Conservation (phyloP, 108 stramenopile genomes). For the Pseudonitzschia pungens region DNA sequence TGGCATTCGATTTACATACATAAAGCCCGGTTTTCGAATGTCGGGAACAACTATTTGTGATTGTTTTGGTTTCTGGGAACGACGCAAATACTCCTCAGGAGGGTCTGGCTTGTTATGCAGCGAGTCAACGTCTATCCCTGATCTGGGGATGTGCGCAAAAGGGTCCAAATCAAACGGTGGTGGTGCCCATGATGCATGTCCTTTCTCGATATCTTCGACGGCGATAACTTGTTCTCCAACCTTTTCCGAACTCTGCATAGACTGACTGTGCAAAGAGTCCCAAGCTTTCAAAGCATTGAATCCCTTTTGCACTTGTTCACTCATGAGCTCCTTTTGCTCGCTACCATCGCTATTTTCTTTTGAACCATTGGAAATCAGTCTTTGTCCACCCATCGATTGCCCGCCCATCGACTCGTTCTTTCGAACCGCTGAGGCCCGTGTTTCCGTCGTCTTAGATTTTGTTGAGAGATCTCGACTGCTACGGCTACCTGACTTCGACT, state of each 20-base stretch:
- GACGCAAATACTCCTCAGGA: background rate
- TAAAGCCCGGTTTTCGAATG: conserved; percentile 4
- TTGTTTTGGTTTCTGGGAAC: background rate
- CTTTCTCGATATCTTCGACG: background rate
- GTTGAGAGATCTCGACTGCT: too few relatives aligned
- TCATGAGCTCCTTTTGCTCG: background rate
- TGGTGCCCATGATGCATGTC: conserved; percentile 23
- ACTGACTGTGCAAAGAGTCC: background rate
- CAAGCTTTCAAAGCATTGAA: conserved; percentile 1
- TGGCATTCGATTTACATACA: background rate
- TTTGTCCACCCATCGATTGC: background rate
- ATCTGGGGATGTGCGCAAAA: conserved; percentile 18
- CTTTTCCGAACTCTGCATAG: background rate
- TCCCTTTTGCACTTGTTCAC: background rate
- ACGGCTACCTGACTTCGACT: too few relatives aligned
- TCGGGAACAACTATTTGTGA: background rate
- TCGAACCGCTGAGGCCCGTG: background rate
- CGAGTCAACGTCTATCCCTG: background rate
- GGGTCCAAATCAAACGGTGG: conserved; percentile 21
- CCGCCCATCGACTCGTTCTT: background rate
- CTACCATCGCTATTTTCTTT: background rate
- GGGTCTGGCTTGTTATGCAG: conserved; percentile 20
- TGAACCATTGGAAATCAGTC: background rate
- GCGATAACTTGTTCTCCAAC: background rate
- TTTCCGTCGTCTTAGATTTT: too few relatives aligned